phyloP scores from a whole-genome alignment of 768 basidiomycete species.

The Tricholoma sp. region DNA sequence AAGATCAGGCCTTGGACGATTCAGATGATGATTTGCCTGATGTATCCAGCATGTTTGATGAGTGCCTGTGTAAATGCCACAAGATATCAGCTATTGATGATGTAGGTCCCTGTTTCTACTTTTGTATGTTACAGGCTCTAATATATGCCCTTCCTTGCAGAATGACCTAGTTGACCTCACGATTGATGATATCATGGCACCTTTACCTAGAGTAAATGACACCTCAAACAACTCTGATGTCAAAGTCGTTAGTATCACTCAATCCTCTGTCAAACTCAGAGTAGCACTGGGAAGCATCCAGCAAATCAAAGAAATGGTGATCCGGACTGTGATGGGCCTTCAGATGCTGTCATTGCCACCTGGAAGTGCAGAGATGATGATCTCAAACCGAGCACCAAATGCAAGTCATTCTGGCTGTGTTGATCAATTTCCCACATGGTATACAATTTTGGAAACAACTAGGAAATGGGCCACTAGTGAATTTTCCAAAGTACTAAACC shows the following conservation, averaged over 20 bases:
- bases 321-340: conserved; percentile 22
- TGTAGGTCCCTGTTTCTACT: not conserved
- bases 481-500: no score
- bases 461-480: no score
- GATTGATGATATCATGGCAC: conserved; percentile 24
- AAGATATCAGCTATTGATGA: conserved; percentile 21
- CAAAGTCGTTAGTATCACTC: conserved; percentile 12
- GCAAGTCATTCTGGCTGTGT: conserved; percentile 57
- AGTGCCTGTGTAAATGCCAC: conserved; percentile 27
- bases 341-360: conserved; percentile 41
- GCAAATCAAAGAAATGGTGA: conserved; percentile 14
- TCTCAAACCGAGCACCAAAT: conserved; percentile 63
- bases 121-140: not conserved
- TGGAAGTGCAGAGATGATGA: conserved; percentile 60
- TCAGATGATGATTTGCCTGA: conserved; percentile 55
- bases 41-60: conserved; percentile 33
- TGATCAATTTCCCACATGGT: conserved; percentile 59
- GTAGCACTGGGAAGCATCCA: conserved; percentile 22
- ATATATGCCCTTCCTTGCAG: conserved; percentile 5
- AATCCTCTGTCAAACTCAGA: not conserved
- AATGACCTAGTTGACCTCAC: conserved; percentile 19
- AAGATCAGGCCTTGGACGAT: conserved; percentile 28
- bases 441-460: no score
- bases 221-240: conserved; percentile 20
- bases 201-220: conserved; percentile 9